Percentiles rank a stretch among this genome's conserved stretches.
These are phyloP conservation scores for Magnaporthiopsis incrustans DNA, from an alignment of 2,329 filamentous ascomycete genomes.

Conservation along the genomic window DNA sequence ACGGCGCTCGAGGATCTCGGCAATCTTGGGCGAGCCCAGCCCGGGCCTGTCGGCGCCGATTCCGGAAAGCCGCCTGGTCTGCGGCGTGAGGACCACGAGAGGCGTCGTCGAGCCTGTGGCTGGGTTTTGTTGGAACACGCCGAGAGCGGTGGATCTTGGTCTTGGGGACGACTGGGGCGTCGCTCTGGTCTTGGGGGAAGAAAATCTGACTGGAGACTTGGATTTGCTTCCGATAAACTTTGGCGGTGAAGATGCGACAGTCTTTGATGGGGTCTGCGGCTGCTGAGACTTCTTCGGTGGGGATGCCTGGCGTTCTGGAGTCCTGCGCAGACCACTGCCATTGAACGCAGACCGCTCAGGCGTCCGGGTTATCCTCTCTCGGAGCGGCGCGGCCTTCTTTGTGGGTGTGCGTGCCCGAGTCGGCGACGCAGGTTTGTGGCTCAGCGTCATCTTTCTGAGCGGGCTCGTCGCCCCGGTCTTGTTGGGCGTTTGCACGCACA, in stretches of 20 bases:
- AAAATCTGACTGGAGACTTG: slow-evolving; percentile 18
- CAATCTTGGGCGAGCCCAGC: slow-evolving; percentile 66
- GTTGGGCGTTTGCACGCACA: neutral
- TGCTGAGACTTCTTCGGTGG: neutral
- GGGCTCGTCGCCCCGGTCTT: neutral
- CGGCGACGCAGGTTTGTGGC: slow-evolving; percentile 21
- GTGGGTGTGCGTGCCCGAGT: slow-evolving; percentile 36
- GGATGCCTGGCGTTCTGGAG: slow-evolving; percentile 25
- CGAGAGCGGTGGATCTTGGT: slow-evolving; percentile 18
- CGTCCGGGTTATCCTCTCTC: slow-evolving; percentile 35
- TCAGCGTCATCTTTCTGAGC: neutral
- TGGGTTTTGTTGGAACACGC: slow-evolving; percentile 45
- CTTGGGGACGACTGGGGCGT: slow-evolving; percentile 21
- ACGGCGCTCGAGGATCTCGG: slow-evolving; percentile 62
- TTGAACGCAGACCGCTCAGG: slow-evolving; percentile 48
- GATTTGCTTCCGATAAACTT: slow-evolving; percentile 18
- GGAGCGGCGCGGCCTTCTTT: slow-evolving; percentile 31
- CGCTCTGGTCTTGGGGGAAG: slow-evolving; percentile 17
- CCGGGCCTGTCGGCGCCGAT: slow-evolving; percentile 62
- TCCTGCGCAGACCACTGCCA: slow-evolving; percentile 41
- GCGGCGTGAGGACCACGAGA: slow-evolving; percentile 55
- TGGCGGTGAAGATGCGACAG: slow-evolving; percentile 13
- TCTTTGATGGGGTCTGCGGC: slow-evolving; percentile 10
- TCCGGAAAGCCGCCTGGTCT: slow-evolving; percentile 53
- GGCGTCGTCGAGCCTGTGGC: slow-evolving; percentile 52